Base-by-base conservation (phyloP, 1,139 yeast genomes). In the Eremothecium coryli region DNA sequence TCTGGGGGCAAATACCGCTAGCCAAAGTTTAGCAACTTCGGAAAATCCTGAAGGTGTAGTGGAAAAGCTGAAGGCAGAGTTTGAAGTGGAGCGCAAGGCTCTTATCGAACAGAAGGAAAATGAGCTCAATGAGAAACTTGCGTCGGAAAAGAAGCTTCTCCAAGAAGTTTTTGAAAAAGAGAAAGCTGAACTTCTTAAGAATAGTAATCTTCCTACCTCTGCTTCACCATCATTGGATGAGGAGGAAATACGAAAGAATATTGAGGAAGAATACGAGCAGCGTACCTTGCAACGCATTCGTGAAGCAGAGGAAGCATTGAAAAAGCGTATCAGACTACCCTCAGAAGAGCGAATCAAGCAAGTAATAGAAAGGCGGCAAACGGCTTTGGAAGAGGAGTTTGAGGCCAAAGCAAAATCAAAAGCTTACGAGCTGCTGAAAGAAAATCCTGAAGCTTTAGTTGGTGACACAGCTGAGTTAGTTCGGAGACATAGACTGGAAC, bases 261-360 rank as follows among this genome's bases (percentile, higher is more conserved):
- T 49, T 47, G 54, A 52, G 36, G 43, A 43, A 8, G 53, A 55
- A 25, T 50, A 54, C 38, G 60, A 56, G 31, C 37, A 31, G 5
- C 45, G 50, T 16, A 38, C 50, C 4, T 26, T 40, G 3, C 29
- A 39, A 20, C 40, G 52, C 24, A 45, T 54, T 12, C 46, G 49
- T 15, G 50, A 44, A 17, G 61, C 60, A 5, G 42, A 54, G 14
- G 62, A 60, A 26, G 43, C 45, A 9, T 37, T 52, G 29, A 60
- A 59, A 39, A 48, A 34, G 16, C 50, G 53, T 17, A 48, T 60
- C 12, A 37, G 53, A 27, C 35, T 48, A 24, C 57, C 57, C 9
- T 42, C 53, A 11, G 57, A 55, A 33, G 54, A 52, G 21, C 54
- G 48, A 33, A 45, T 52, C 24, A 46, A 50, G 28, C 40, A 46